Conservation (phyloP, 1,284 basidiomycete genomes). For the Apiotrichum sp. region DNA sequence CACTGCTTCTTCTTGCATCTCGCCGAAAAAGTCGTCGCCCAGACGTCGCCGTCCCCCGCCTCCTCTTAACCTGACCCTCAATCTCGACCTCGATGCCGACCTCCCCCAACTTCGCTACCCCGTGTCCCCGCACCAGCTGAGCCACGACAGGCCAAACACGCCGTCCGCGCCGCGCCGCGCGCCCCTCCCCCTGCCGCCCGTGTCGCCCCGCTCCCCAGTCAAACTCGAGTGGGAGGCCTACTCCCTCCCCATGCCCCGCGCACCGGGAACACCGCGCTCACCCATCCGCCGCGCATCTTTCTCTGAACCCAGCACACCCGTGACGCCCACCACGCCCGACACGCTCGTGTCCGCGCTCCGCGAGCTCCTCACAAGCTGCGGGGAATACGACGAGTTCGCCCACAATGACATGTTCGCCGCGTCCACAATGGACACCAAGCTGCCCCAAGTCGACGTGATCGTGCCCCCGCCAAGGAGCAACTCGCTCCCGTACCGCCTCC, state of each 20-base stretch:
- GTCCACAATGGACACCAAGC: background rate
- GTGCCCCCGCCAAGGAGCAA: background rate
- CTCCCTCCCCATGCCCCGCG: no score
- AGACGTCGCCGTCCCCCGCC: background rate
- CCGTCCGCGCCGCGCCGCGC: background rate
- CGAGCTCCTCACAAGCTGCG: slow-evolving; percentile 16
- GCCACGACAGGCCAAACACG: background rate
- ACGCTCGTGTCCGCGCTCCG: slow-evolving; percentile 14
- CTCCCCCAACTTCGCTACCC: background rate
- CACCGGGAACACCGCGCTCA: background rate
- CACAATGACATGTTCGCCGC: slow-evolving; percentile 7
- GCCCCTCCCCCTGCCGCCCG: background rate
- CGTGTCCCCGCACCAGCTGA: slow-evolving; percentile 3
- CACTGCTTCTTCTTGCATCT: background rate
- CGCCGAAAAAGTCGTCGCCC: background rate
- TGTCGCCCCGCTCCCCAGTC: background rate
- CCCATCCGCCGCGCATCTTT: slow-evolving; percentile 1
- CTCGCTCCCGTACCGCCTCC: background rate
- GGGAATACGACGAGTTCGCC: slow-evolving; percentile 12
- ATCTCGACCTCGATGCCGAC: no score
- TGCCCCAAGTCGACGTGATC: background rate
- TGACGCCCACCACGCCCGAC: slow-evolving; percentile 11
- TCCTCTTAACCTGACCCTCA: background rate
- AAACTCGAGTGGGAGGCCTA: slow-evolving; percentile 8
- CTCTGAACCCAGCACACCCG: slow-evolving; percentile 6